Base-by-base conservation (phyloP, 2,329 filamentous ascomycete species). In the Neopestalotiopsis rosae region DNA sequence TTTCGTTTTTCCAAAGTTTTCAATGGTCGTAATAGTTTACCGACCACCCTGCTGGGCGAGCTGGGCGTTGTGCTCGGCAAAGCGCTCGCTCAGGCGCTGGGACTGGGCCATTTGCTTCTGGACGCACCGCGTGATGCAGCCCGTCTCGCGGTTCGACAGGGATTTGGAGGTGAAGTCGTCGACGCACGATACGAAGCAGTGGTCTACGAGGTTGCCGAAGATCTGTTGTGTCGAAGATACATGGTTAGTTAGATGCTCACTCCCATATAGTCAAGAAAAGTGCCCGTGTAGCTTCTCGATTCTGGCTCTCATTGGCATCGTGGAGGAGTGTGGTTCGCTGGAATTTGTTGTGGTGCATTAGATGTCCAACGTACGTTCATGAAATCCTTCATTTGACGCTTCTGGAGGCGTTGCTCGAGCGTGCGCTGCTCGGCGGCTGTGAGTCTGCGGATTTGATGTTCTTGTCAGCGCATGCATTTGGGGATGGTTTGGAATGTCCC, bases 151-250 rank as follows among this genome's bases (percentile, higher is more conserved):
- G 74, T 91, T 89, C 72, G 93, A 92, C 74, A 99, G 90, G 63
- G 94, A 93, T 86, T 98, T 98, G 85, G 94, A 97, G 78, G 95
- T 97, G 89, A 99, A 99, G 87, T 98, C 95, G 83, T 95, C 95
- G 84, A 99, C 90, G 87, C 96, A 99, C 83, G 96, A 92, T 81
- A 94, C 91, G 88, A 99, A 99, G 90, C 96, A 99, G 84, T 91
- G 89, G 81, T 94, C 91, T 76, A 94, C 92, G 67, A 93, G 87
- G 83, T 89, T 91, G 77, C 84, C 85, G 77, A 88, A 89, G 81
- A 89, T 84, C 87, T 89, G 74, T 71, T 64, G 61, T 56, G 61
- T 34, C 59, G 9, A 62, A 58, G 40, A 30, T 20, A 66, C 56
- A 28, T 28, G n/a, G 61, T 38, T 61, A 70, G 68, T 38, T 38